Base-by-base conservation (phyloP, 371 early-diverging fungal genomes). In the Actinomucor elegans region DNA sequence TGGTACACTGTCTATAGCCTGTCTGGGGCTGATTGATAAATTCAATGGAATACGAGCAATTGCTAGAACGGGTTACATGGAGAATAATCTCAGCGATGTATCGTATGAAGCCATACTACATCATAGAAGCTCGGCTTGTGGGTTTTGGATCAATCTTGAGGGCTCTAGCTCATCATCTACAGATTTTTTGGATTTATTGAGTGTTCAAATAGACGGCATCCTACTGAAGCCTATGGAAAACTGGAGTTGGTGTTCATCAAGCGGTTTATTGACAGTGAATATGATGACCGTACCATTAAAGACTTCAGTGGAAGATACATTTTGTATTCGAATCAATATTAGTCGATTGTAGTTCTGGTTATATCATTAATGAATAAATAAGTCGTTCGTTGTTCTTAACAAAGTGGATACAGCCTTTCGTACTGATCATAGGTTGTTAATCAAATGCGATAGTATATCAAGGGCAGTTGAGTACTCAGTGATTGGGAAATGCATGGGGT, bases 21-120 rank as follows among this genome's bases (percentile, higher is more conserved):
- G 67, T 34, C 24, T 66, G 11, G 67, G 67, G 1, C 26, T 66
- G 6, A 35, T 52, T 14, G 59, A 66, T 24, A 66, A 66, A 28
- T 58, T 57, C 10, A 62, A 62, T 32, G 48, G 67, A 1, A 46
- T 17, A 2, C 29, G 26, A 9, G 46, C 60, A 12, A 52, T 64
- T 26, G 5, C 21, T 7, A 15, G 36, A 32, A 46, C 60, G 1
- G 18, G 15, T 2, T 7, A 7, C 1, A 24, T 18, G 37, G 18
- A n/a, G n/a, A n/a, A n/a, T n/a, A n/a, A n/a, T n/a, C n/a, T n/a
- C n/a, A n/a, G n/a, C n/a, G n/a, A n/a, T n/a, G n/a, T n/a, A n/a
- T 12, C 26, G 5, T 49, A 32, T 32, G 41, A 48, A 35, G 62
- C 33, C 4, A 11, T 20, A 0, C 15, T 59, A 15, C 37, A 48